These are phyloP conservation scores for Hypoxylon sp. DNA, from an alignment of 2,329 filamentous ascomycete genomes.

Conservation along the genomic window DNA sequence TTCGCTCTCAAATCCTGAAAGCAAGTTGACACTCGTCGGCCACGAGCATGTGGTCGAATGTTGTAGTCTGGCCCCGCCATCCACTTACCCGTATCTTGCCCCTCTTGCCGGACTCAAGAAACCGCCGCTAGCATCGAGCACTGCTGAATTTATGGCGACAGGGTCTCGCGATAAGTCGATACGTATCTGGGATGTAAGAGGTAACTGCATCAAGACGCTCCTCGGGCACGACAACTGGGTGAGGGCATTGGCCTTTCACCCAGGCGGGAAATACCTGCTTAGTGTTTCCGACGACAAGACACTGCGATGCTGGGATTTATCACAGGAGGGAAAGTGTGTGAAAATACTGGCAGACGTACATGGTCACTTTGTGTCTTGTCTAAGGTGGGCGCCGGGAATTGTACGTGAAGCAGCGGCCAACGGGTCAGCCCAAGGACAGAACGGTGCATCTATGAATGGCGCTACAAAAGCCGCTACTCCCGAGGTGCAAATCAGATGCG, in stretches of 20 bases:
- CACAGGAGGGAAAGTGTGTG: conserved; percentile 90
- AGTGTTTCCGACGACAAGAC: conserved; percentile 92
- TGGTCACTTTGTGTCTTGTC: conserved; percentile 85
- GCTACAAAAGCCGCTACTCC: conserved; percentile 58
- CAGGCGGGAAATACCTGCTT: conserved; percentile 89
- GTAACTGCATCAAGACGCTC: conserved; percentile 86
- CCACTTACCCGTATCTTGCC: conserved; percentile 82
- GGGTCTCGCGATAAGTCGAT: conserved; percentile 93
- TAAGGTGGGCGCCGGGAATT: conserved; percentile 87
- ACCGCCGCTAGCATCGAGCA: conserved; percentile 77
- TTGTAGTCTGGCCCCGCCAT: conserved; percentile 84
- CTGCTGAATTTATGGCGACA: conserved; percentile 90
- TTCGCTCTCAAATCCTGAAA: conserved; percentile 74
- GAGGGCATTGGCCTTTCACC: conserved; percentile 86
- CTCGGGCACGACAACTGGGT: conserved; percentile 96
- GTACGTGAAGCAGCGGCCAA: conserved; percentile 69
- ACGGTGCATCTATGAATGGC: conserved; percentile 64
- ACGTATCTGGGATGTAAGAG: conserved; percentile 87
- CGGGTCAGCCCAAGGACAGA: conserved; percentile 57
- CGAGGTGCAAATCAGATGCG: conserved; percentile 79
- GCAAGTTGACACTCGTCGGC: conserved; percentile 83
- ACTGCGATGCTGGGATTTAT: conserved; percentile 92
- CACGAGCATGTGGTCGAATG: conserved; percentile 91
- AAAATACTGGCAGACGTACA: conserved; percentile 83
- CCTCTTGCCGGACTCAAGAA: conserved; percentile 86